Percentiles rank a stretch among this genome's conserved stretches.
Conservation (phyloP, 371 early-diverging fungal genomes). For the Apophysomyces trapeziformis region DNA sequence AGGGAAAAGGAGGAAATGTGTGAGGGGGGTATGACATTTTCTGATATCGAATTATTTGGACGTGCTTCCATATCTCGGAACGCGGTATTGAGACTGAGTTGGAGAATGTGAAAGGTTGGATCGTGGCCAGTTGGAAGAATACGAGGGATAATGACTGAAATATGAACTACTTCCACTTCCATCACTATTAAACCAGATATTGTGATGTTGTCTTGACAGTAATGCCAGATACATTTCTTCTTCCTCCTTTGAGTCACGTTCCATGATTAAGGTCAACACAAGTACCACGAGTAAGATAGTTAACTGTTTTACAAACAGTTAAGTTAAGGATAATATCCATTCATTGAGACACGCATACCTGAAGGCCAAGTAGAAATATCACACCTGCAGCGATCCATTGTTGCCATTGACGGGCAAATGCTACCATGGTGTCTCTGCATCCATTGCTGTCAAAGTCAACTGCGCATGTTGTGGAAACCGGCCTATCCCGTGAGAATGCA, state of each 20-base stretch:
- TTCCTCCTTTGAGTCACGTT: conserved; percentile 27
- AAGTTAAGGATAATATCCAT: neutral
- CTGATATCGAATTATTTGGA: conserved; percentile 15
- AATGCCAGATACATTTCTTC: conserved; percentile 30
- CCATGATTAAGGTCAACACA: conserved; percentile 21
- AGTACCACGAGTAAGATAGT: conserved; percentile 21
- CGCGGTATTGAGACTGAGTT: conserved; percentile 10
- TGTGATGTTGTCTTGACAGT: conserved; percentile 22
- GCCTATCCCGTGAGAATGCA: conserved; percentile 22
- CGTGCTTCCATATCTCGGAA: conserved; percentile 34
- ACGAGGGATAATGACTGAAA: conserved; percentile 25
- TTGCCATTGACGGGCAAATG: conserved; percentile 17
- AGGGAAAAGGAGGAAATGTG: conserved; percentile 3
- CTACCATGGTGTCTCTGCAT: conserved; percentile 22
- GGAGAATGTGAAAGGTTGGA: conserved; percentile 11
- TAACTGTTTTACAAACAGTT: conserved; percentile 10
- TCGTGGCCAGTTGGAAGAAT: conserved; percentile 10
- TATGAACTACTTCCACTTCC: conserved; percentile 16
- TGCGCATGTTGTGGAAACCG: conserved; percentile 25
- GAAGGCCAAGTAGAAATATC: conserved; percentile 11
- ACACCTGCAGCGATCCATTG: conserved; percentile 23
- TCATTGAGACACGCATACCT: conserved; percentile 14
- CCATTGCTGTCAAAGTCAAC: conserved; percentile 14
- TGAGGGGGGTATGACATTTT: conserved; percentile 6
- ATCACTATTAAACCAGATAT: conserved; percentile 16